These are phyloP conservation scores for Phytopythium boreale DNA, from an alignment of 352 stramenopile species.

Conservation along the genomic window DNA sequence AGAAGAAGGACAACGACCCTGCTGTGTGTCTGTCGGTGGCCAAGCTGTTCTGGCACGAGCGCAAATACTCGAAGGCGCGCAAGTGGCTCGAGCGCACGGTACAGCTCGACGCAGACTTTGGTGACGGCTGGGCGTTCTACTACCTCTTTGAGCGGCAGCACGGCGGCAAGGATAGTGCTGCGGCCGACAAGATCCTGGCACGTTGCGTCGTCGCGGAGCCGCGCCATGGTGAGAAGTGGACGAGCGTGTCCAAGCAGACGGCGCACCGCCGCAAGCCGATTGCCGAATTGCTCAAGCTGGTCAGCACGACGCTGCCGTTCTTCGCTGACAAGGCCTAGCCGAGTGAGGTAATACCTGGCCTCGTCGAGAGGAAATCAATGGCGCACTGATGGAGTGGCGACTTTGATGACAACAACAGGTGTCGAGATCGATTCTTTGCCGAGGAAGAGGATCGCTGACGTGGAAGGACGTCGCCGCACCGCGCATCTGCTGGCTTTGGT, in stretches of 20 bases:
- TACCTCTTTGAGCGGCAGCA: slow-evolving; percentile 97
- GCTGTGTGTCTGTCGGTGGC: slow-evolving; percentile 96
- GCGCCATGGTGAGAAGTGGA: slow-evolving; percentile 95
- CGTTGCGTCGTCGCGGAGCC: slow-evolving; percentile 91
- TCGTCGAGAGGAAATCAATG: too few relatives aligned
- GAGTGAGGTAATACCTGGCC: neutral
- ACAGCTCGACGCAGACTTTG: slow-evolving; percentile 93
- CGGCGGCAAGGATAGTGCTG: slow-evolving; percentile 48
- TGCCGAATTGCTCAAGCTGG: slow-evolving; percentile 69
- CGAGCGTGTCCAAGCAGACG: slow-evolving; percentile 90
- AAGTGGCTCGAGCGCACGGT: slow-evolving; percentile 98
- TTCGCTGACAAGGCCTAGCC: slow-evolving; percentile 40
- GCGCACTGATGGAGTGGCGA: neutral
- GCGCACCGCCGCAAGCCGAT: slow-evolving; percentile 83
- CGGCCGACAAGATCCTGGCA: slow-evolving; percentile 85
- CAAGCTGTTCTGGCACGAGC: slow-evolving; percentile 95
- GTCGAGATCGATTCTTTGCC: neutral
- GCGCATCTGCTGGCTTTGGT: neutral
- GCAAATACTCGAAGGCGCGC: slow-evolving; percentile 94
- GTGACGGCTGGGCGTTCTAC: slow-evolving; percentile 97
- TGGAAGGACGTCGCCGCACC: neutral
- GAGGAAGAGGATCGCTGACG: neutral
- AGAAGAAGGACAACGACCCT: slow-evolving; percentile 97
- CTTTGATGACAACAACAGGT: neutral
- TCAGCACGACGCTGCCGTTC: slow-evolving; percentile 75